phyloP scores from a whole-genome alignment of 2,329 filamentous ascomycete species.

The Botrytis porri region DNA sequence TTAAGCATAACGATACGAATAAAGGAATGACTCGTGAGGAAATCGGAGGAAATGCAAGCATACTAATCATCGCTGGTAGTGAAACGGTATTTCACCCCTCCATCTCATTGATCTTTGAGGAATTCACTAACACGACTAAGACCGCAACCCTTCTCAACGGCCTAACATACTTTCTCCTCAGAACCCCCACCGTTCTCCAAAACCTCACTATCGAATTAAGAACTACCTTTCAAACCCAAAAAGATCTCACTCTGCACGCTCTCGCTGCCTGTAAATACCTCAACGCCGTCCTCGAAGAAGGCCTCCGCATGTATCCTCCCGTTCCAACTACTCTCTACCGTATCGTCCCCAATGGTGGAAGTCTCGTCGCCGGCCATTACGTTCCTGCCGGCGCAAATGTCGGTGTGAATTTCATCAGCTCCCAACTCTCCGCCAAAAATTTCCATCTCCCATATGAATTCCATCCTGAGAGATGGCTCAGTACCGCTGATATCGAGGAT shows the following conservation, averaged over 20 bases:
- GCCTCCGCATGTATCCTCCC: slow-evolving; percentile 25
- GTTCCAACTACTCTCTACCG: slow-evolving; percentile 8
- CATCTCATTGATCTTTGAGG: slow-evolving; percentile 24
- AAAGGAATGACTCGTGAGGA: slow-evolving; percentile 17
- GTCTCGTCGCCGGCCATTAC: neutral
- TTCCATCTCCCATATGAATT: slow-evolving; percentile 3
- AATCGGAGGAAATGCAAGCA: slow-evolving; percentile 7
- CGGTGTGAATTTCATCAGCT: neutral
- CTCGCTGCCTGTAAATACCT: slow-evolving; percentile 20
- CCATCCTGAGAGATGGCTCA: slow-evolving; percentile 15
- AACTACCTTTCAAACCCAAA: slow-evolving; percentile 38
- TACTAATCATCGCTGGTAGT: slow-evolving; percentile 15
- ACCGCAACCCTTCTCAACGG: slow-evolving; percentile 37
- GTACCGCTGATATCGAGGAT: neutral
- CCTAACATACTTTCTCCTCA: slow-evolving; percentile 50
- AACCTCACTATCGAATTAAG: slow-evolving; percentile 45
- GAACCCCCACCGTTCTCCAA: slow-evolving; percentile 38
- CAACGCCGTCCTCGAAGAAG: slow-evolving; percentile 22
- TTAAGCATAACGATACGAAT: slow-evolving; percentile 12
- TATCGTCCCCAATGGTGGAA: neutral
- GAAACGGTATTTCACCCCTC: slow-evolving; percentile 8
- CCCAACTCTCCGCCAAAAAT: neutral
- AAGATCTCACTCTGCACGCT: slow-evolving; percentile 23
- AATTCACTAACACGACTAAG: slow-evolving; percentile 27
- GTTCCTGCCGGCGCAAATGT: neutral